Conservation (phyloP, 139 green algal species). For the Chlamydomonas sp. region DNA sequence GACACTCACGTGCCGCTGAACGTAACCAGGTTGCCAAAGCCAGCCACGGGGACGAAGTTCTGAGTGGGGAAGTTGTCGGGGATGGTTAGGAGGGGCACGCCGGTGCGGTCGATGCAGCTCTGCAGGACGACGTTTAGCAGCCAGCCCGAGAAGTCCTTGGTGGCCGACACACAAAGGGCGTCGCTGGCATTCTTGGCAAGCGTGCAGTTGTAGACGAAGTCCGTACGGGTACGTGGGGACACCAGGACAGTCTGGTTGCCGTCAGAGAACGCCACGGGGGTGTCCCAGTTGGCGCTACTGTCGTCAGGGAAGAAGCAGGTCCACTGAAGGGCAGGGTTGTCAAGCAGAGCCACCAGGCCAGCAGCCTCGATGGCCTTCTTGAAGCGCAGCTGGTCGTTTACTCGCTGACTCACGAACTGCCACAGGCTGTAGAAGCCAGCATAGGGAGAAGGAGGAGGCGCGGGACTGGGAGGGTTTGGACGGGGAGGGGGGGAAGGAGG, state of each 20-base stretch:
- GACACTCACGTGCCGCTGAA: too few species aligned
- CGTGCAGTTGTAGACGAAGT: not conserved
- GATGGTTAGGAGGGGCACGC: conserved; percentile 9
- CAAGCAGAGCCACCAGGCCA: not conserved
- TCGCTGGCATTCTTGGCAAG: not conserved
- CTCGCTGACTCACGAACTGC: not conserved
- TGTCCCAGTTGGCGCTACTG: not conserved
- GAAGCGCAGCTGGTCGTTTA: not conserved
- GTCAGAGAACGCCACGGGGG: not conserved
- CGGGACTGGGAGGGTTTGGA: not conserved
- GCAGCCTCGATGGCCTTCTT: not conserved
- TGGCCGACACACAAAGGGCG: not conserved
- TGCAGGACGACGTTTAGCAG: conserved; percentile 6
- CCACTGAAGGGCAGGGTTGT: conserved; percentile 2
- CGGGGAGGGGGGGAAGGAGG: not conserved
- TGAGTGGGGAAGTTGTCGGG: not conserved
- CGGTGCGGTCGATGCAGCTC: not conserved
- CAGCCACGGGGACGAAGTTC: not conserved
- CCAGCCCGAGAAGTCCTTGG: not conserved
- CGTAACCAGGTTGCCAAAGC: not conserved
- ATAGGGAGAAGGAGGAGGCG: conserved; percentile 9
- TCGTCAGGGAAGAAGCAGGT: conserved; percentile 38
- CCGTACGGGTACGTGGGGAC: not conserved
- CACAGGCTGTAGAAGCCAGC: conserved; percentile 6
- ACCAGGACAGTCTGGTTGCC: not conserved